Evolutionary conservation across 441 rosid species (phyloP).

Genomic region (Bruguiera hainesii): DNA sequence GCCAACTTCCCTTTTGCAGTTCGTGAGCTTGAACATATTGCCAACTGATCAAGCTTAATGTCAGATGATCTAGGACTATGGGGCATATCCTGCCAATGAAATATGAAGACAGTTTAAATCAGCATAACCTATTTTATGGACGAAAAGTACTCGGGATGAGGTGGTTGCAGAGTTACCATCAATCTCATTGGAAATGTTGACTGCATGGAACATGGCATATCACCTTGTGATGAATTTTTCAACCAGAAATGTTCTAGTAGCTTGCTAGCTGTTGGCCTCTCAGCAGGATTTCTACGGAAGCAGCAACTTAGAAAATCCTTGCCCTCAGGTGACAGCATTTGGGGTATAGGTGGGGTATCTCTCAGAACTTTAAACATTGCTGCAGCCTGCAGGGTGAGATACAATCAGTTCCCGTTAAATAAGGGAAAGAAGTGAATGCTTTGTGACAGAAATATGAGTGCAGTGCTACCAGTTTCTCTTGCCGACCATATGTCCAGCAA

Average conservation of each 20-base stretch:
- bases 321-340: constrained; percentile 69
- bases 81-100: constrained; percentile 46
- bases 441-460: background rate
- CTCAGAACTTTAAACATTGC: constrained; percentile 92
- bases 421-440: background rate
- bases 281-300: constrained; percentile 85
- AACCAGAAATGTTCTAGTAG: constrained; percentile 76
- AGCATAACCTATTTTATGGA: background rate
- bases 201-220: constrained; percentile 37
- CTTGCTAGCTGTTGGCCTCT: constrained; percentile 68
- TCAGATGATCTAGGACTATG: constrained; percentile 41
- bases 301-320: constrained; percentile 76
- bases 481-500: too few species aligned
- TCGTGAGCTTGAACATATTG: constrained; percentile 29
- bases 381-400: constrained; percentile 57
- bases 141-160: background rate
- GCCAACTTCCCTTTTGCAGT: constrained; percentile 30
- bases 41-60: constrained; percentile 42
- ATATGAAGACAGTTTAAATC: constrained; percentile 8
- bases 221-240: constrained; percentile 42
- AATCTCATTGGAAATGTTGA: constrained; percentile 42
- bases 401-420: background rate
- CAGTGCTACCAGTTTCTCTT: too few species aligned
- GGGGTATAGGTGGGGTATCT: constrained; percentile 80
- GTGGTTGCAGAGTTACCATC: constrained; percentile 29